Evolutionary conservation across 2,329 filamentous ascomycete genomes (phyloP), one percentile per base, ranked within the genome.

Genomic region (Cladosporium austrohemisphaericum): DNA sequence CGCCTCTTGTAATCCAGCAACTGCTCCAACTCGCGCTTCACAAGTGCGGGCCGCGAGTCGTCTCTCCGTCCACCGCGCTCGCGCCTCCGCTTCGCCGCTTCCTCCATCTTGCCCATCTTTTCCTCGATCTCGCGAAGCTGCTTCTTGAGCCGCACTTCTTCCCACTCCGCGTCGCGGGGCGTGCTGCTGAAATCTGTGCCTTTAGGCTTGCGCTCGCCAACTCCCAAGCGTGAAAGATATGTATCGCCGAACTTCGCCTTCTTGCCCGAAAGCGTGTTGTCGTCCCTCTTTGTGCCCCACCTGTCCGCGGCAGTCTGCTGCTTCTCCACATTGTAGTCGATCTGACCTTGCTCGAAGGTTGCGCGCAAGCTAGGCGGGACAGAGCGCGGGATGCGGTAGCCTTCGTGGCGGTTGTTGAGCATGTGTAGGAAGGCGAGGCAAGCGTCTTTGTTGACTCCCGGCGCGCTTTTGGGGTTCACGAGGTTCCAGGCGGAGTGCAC

Each of bases 241-340:
- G 95, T 88, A 68, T 98, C 93, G 57, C 93, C 93, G 65, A 98
- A 98, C 72, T 95, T 96, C 60, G 90, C 86, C 73, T 98, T 98
- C 64, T 88, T 86, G 51, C 92, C 91, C 1, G 89, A 93, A 28
- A 80, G 73, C 0, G 92, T 96, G 57, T 80, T 80, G 44, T 94
- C 88, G 64, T 91, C 87, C 40, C 84, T 81, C 55, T 85, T 82
- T 53, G 82, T 79, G 2, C 87, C 89, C 86, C 90, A 95, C 61
- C 85, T 83, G 53, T 86, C 86, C 31, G 81, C 76, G 2, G 82
- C 81, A 2, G 75, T 60, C 54, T 65, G 62, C 22, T 57, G 73
- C n/a, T 75, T 71, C 68, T 94, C 89, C 52, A 97, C 68, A 64
- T 95, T 88, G 73, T 97, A 98, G 71, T 96, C 90, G 66, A 98